phyloP scores from a whole-genome alignment of 306 rosid species.

The Cicer arietinum region DNA sequence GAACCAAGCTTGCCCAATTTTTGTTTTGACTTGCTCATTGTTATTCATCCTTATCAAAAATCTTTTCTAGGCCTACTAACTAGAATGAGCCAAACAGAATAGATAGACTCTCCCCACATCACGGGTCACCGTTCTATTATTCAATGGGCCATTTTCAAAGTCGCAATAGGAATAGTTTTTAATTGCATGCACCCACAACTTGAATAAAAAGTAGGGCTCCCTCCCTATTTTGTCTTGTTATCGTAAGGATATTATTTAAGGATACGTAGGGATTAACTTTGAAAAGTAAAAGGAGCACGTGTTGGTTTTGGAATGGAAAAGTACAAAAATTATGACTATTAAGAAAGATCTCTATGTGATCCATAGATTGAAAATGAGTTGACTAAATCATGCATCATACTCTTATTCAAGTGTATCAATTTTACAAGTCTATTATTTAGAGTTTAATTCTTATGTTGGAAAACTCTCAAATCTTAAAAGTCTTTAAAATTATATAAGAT shows the following conservation, averaged over 20 bases:
- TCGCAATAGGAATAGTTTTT: slow-evolving; percentile 32
- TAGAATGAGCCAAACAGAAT: slow-evolving; percentile 28
- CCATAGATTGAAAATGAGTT: too few relatives aligned
- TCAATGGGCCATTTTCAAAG: slow-evolving; percentile 39
- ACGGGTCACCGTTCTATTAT: slow-evolving; percentile 32
- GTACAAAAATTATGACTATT: too few relatives aligned
- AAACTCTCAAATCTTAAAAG: too few relatives aligned
- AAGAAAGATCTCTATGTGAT: too few relatives aligned
- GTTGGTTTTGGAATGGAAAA: not conserved
- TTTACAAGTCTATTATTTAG: too few relatives aligned
- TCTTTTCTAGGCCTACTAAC: not conserved
- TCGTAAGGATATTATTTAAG: not conserved
- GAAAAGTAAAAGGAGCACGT: slow-evolving; percentile 36
- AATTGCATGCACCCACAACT: slow-evolving; percentile 25
- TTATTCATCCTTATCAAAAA: slow-evolving; percentile 14
- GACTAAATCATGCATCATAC: too few relatives aligned
- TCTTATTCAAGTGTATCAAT: too few relatives aligned
- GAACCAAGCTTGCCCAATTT: not conserved
- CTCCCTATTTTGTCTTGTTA: slow-evolving; percentile 18
- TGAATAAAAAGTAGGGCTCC: not conserved
- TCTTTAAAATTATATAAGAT: too few relatives aligned
- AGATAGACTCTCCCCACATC: slow-evolving; percentile 11
- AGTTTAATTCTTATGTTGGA: too few relatives aligned
- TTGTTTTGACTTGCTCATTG: not conserved
- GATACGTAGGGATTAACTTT: not conserved